These are phyloP conservation scores for Hygrophila difformis DNA, from an alignment of 257 asterid species.

Conservation along the genomic window DNA sequence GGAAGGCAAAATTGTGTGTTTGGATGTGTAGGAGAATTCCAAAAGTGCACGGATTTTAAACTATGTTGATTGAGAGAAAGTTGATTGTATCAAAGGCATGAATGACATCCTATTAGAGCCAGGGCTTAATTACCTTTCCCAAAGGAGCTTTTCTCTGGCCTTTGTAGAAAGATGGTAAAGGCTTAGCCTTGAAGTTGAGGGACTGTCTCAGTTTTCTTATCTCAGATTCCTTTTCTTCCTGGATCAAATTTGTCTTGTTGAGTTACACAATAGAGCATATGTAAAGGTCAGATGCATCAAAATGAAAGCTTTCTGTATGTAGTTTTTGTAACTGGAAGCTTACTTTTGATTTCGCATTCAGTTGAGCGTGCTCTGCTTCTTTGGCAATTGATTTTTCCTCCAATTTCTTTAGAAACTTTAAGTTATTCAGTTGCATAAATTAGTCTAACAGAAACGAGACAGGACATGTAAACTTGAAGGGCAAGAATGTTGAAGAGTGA, in stretches of 20 bases:
- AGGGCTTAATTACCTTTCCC: constrained; percentile 16
- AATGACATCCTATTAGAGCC: background rate
- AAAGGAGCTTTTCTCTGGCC: constrained; percentile 16
- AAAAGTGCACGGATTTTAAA: too few relatives aligned
- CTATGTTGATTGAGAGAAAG: background rate
- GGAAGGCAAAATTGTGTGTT: too few relatives aligned
- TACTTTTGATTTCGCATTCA: constrained; percentile 46
- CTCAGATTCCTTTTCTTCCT: constrained; percentile 23
- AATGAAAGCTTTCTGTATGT: background rate
- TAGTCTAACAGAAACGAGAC: background rate
- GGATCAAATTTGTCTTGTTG: constrained; percentile 9
- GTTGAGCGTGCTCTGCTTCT: constrained; percentile 41
- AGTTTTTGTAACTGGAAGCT: constrained; percentile 6
- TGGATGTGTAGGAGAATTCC: too few relatives aligned
- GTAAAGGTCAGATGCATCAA: background rate
- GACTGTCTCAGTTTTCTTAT: constrained; percentile 22
- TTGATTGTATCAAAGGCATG: background rate
- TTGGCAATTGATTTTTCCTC: constrained; percentile 51
- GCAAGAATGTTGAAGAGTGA: background rate
- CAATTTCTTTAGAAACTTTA: constrained; percentile 36
- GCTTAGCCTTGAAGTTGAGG: constrained; percentile 26
- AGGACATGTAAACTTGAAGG: background rate
- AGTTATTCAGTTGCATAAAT: constrained; percentile 1
- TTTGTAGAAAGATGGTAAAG: constrained; percentile 27
- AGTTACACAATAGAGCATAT: too few relatives aligned